A percentile compares a stretch with the other conserved stretches of the same genome.
Evolutionary conservation across 441 rosid genomes (phyloP).

Genomic region (Euphorbia celastroides): DNA sequence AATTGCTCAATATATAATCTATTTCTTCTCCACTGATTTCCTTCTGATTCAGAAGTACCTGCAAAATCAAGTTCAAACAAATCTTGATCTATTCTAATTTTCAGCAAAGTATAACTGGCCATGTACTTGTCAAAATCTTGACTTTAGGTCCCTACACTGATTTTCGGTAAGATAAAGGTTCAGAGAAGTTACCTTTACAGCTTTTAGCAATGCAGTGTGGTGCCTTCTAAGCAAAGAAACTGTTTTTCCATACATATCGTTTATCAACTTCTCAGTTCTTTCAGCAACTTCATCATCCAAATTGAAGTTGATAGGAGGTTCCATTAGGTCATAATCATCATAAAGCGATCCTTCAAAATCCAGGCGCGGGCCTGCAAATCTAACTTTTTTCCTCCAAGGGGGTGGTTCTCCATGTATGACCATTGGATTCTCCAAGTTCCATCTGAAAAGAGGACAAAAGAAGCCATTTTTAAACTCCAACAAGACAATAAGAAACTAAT

Average conservation of each 20-base stretch:
- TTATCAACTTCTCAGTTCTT: constrained; percentile 68
- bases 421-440: constrained; percentile 94
- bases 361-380: constrained; percentile 82
- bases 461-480: constrained; percentile 12
- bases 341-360: constrained; percentile 95
- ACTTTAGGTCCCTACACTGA: background rate
- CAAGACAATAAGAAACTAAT: constrained; percentile 11
- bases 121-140: background rate
- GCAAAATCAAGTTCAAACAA: constrained; percentile 20
- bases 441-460: constrained; percentile 39
- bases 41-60: constrained; percentile 73
- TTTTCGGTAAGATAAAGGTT: background rate
- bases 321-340: constrained; percentile 59
- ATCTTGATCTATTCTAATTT: background rate
- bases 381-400: constrained; percentile 70
- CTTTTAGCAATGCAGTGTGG: constrained; percentile 76
- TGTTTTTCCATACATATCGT: constrained; percentile 53
- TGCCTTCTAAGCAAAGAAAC: constrained; percentile 61
- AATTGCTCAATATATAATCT: constrained; percentile 58
- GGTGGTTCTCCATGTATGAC: constrained; percentile 91
- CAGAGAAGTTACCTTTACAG: constrained; percentile 57
- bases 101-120: background rate
- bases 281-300: constrained; percentile 73
- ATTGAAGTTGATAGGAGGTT: constrained; percentile 78
- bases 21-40: constrained; percentile 81